Percentiles rank a stretch among this genome's conserved stretches.
These are phyloP conservation scores for Neofusicoccum ribis DNA, from an alignment of 2,329 filamentous ascomycete genomes.

Conservation along the genomic window DNA sequence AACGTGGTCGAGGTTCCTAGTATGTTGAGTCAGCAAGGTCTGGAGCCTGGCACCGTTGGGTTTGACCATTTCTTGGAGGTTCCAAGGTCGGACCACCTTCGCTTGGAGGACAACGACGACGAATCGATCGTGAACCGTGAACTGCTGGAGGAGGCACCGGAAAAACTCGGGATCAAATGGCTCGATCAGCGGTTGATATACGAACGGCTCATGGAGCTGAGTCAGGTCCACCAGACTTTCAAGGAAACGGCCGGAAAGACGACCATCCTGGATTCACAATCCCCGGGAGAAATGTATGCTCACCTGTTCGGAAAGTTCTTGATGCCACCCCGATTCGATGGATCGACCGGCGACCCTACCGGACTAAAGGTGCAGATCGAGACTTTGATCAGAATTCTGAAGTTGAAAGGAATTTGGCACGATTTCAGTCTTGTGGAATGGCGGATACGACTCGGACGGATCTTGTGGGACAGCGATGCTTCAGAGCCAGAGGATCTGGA, in stretches of 20 bases:
- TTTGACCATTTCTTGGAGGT: constrained; percentile 69
- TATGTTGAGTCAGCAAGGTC: constrained; percentile 71
- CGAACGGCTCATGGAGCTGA: constrained; percentile 40
- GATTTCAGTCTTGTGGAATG: constrained; percentile 75
- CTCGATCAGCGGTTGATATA: constrained; percentile 35
- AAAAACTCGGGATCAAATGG: constrained; percentile 39
- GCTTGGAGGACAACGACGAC: constrained; percentile 56
- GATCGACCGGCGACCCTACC: constrained; percentile 55
- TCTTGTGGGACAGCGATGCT: constrained; percentile 60
- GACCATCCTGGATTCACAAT: constrained; percentile 51
- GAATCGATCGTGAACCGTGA: constrained; percentile 47
- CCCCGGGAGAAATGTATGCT: constrained; percentile 53
- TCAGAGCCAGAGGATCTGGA: constrained; percentile 14
- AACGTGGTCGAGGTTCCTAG: constrained; percentile 59
- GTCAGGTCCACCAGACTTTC: constrained; percentile 56
- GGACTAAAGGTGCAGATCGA: constrained; percentile 69
- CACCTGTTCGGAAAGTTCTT: constrained; percentile 46
- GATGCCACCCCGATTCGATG: constrained; percentile 40
- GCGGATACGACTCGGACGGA: constrained; percentile 71
- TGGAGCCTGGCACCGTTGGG: constrained; percentile 70
- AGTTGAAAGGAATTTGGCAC: constrained; percentile 67
- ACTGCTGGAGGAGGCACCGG: constrained; percentile 36
- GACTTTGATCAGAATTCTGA: constrained; percentile 65
- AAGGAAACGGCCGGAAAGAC: constrained; percentile 56
- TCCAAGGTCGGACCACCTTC: constrained; percentile 62